These are phyloP conservation scores for Mortierella sp. DNA, from an alignment of 371 early-diverging fungal species.

Conservation along the genomic window DNA sequence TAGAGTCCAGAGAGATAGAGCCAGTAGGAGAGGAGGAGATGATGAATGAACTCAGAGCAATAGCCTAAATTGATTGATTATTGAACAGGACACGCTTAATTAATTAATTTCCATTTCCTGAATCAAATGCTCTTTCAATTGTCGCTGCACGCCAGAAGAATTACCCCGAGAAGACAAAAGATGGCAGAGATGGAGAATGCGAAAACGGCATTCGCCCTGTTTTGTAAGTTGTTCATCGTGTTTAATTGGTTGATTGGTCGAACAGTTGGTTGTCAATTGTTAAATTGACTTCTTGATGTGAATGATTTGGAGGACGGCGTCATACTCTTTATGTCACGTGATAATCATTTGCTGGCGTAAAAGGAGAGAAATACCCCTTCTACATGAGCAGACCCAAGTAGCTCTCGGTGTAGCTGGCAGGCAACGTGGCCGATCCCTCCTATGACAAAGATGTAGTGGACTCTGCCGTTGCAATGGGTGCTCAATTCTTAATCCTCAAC, in stretches of 20 bases:
- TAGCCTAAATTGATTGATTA: slow-evolving; percentile 61
- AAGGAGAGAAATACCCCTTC: not conserved
- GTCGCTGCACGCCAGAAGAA: not conserved
- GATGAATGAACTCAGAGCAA: slow-evolving; percentile 53
- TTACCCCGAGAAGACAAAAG: slow-evolving; percentile 69
- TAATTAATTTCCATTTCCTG: not conserved
- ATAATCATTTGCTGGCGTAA: too few species aligned
- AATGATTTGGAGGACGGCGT: too few species aligned
- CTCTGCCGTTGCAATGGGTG: slow-evolving; percentile 19
- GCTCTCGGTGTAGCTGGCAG: slow-evolving; percentile 17
- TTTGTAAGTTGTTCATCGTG: slow-evolving; percentile 69
- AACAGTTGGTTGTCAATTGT: not conserved
- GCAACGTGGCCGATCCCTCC: slow-evolving; percentile 9
- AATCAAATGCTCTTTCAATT: not conserved
- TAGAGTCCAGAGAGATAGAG: slow-evolving; percentile 61
- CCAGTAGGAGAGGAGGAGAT: slow-evolving; percentile 56
- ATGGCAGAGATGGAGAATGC: slow-evolving; percentile 78
- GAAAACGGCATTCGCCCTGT: slow-evolving; percentile 75
- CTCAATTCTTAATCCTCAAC: slow-evolving; percentile 23
- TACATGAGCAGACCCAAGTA: slow-evolving; percentile 15
- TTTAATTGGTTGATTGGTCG: not conserved
- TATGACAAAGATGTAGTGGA: slow-evolving; percentile 14
- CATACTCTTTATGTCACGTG: too few species aligned
- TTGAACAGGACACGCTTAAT: not conserved
- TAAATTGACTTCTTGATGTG: too few species aligned